phyloP scores from a whole-genome alignment of 768 basidiomycete genomes.

The Tulasnella sp. region DNA sequence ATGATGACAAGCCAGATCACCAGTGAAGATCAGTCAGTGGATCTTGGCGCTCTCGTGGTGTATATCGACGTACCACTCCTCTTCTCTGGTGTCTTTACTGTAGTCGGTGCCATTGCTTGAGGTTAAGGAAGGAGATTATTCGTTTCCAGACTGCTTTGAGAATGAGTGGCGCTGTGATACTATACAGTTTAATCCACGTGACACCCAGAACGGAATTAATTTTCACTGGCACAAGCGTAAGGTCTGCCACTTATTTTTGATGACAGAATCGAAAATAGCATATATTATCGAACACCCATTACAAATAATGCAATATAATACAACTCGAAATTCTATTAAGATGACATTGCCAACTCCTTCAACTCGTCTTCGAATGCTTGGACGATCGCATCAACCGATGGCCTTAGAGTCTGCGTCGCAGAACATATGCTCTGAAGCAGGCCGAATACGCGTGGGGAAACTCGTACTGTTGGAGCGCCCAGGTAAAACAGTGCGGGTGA shows the following conservation, averaged over 20 bases:
- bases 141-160: conserved; percentile 2
- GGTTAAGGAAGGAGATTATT: background rate
- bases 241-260: no score
- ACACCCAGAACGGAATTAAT: no score
- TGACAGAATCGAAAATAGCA: no score
- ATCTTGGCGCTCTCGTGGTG: background rate
- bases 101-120: background rate
- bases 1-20: background rate
- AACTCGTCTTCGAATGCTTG: background rate
- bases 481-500: conserved; percentile 2
- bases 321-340: no score
- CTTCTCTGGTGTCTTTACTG: conserved; percentile 6
- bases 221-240: no score
- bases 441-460: conserved; percentile 1
- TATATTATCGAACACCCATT: background rate
- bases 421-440: conserved; percentile 7
- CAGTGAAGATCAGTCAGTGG: background rate
- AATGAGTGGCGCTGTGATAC: conserved; percentile 5
- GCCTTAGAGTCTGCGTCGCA: background rate
- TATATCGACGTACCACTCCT: background rate
- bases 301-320: no score
- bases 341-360: background rate
- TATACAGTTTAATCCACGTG: background rate
- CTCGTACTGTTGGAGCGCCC: background rate
- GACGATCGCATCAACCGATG: background rate